Evolutionary conservation across 148 eudicot genomes (phyloP).

Genomic region (Polygonum maritimum): DNA sequence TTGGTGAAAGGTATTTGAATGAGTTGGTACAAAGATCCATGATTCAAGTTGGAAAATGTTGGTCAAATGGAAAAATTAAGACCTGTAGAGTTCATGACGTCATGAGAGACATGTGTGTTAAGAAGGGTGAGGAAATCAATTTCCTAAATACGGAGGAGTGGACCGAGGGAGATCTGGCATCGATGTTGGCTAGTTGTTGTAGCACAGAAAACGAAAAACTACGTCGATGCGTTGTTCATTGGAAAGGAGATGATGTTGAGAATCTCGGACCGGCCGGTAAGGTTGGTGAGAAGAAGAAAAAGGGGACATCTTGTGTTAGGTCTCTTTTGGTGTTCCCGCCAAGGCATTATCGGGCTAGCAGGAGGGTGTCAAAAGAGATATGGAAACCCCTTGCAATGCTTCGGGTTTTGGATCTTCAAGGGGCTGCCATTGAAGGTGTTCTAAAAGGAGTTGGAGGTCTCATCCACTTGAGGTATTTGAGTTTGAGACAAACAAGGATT

Average conservation of each 20-base stretch:
- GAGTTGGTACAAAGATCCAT: constrained; percentile 6
- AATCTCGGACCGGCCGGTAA: too few relatives aligned
- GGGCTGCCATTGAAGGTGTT: background rate
- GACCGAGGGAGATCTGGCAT: background rate
- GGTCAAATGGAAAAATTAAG: background rate
- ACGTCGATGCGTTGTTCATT: background rate
- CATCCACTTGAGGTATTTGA: constrained; percentile 9
- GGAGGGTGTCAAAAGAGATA: background rate
- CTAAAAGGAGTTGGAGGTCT: background rate
- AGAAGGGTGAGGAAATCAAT: background rate
- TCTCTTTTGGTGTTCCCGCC: background rate
- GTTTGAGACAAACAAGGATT: background rate
- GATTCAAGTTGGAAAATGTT: background rate
- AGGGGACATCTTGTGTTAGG: background rate
- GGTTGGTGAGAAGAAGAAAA: too few relatives aligned
- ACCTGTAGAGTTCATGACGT: constrained; percentile 7
- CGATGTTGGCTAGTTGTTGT: background rate
- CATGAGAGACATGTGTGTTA: constrained; percentile 4
- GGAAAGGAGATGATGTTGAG: background rate
- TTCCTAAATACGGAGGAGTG: background rate
- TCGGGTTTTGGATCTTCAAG: constrained; percentile 10
- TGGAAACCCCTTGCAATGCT: background rate
- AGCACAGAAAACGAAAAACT: background rate
- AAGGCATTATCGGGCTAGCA: background rate
- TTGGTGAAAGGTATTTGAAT: constrained; percentile 8